These are phyloP conservation scores for Gautieria morchelliformis DNA, from an alignment of 768 basidiomycete genomes.

Conservation along the genomic window DNA sequence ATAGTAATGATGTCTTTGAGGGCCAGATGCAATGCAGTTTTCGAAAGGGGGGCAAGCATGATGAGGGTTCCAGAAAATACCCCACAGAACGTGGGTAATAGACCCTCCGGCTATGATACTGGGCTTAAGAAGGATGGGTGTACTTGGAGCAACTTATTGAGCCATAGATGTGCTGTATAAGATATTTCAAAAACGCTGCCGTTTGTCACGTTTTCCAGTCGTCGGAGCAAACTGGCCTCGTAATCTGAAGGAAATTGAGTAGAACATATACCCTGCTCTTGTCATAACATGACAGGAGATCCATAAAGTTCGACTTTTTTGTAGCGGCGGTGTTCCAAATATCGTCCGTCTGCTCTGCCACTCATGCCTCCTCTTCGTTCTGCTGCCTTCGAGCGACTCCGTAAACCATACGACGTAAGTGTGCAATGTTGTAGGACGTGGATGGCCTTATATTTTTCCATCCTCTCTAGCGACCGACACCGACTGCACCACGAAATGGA, in stretches of 20 bases:
- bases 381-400: conserved; percentile 4
- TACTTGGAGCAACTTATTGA: conserved; percentile 43
- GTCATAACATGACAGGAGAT: no score
- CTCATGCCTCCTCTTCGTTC: conserved; percentile 4
- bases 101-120: conserved; percentile 82
- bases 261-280: neutral
- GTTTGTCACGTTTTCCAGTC: conserved; percentile 88
- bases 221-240: conserved; percentile 81
- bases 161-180: conserved; percentile 46
- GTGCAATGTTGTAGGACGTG: neutral
- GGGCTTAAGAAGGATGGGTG: conserved; percentile 84
- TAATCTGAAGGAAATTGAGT: conserved; percentile 51
- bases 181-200: conserved; percentile 94
- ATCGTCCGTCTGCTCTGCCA: neutral
- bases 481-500: conserved; percentile 42
- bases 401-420: conserved; percentile 7
- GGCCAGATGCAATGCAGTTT: conserved; percentile 73
- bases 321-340: neutral
- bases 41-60: conserved; percentile 88
- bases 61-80: no score
- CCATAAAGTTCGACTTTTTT: no score
- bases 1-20: conserved; percentile 87
- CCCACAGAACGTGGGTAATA: no score
- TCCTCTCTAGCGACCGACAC: conserved; percentile 42
- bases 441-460: conserved; percentile 1